These are phyloP conservation scores for Gossypium trilobum DNA, from an alignment of 441 rosid species.

Conservation along the genomic window DNA sequence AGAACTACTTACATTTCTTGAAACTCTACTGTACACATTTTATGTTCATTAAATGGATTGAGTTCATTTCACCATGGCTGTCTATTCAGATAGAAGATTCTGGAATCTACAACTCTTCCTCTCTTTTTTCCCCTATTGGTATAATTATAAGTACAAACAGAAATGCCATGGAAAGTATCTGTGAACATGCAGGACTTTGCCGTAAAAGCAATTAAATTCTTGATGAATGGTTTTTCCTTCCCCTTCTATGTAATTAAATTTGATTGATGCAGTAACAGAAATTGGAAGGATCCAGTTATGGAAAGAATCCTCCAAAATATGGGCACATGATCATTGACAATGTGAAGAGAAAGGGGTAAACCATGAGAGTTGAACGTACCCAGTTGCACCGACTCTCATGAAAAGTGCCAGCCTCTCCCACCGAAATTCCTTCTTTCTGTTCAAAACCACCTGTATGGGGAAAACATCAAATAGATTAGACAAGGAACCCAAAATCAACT, in stretches of 20 bases:
- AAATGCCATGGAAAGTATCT: neutral
- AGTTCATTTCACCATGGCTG: neutral
- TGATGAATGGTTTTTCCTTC: neutral
- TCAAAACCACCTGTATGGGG: conserved; percentile 55
- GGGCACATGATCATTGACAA: neutral
- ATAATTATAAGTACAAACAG: neutral
- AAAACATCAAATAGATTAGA: conserved; percentile 12
- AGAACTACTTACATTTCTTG: neutral
- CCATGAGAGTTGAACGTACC: conserved; percentile 31
- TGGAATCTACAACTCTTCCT: neutral
- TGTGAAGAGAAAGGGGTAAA: neutral
- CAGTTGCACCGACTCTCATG: conserved; percentile 52
- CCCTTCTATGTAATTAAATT: neutral
- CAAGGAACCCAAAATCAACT: conserved; percentile 10
- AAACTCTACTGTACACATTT: too few relatives aligned
- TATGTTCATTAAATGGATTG: neutral
- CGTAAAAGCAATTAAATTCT: neutral
- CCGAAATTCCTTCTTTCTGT: conserved; percentile 68
- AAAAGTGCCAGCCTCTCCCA: conserved; percentile 78
- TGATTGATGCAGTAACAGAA: neutral
- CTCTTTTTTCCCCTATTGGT: neutral
- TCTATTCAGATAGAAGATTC: neutral
- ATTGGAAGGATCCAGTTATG: neutral
- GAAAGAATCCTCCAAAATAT: neutral
- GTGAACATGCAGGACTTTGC: neutral